phyloP scores from a whole-genome alignment of 116 monocot genomes.

The Cymodocea nodosa region DNA sequence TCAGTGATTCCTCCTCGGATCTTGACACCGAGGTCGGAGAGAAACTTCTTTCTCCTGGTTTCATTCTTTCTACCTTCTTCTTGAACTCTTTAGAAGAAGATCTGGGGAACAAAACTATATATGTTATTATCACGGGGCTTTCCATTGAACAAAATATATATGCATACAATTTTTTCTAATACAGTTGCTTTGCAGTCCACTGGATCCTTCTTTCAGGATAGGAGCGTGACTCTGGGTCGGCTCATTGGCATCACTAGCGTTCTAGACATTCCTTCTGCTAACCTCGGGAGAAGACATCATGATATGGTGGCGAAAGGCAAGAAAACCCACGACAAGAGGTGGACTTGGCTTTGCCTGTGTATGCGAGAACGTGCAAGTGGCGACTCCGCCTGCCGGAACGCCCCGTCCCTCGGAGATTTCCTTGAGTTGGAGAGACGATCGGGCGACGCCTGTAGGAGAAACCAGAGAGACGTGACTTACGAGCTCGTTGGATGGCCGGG shows the following conservation, averaged over 20 bases:
- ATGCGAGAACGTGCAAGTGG: background rate
- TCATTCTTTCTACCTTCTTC: too few relatives aligned
- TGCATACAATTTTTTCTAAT: background rate
- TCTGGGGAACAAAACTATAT: too few relatives aligned
- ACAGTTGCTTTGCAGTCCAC: slow-evolving; percentile 3
- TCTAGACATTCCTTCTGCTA: slow-evolving; percentile 1
- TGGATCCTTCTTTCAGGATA: slow-evolving; percentile 9
- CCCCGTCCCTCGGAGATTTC: slow-evolving; percentile 8
- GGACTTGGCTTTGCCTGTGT: slow-evolving; percentile 2
- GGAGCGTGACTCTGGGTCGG: slow-evolving; percentile 9
- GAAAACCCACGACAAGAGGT: background rate
- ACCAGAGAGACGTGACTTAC: background rate
- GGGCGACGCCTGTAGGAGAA: background rate
- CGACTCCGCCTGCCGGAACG: background rate
- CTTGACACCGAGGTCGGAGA: slow-evolving; percentile 7
- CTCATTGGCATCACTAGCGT: slow-evolving; percentile 11
- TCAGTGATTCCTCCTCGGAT: slow-evolving; percentile 7
- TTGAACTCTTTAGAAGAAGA: too few relatives aligned
- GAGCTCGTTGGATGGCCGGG: slow-evolving; percentile 4
- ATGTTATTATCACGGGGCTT: too few relatives aligned
- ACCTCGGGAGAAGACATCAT: background rate
- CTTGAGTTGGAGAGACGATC: slow-evolving; percentile 7
- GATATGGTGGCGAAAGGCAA: background rate
- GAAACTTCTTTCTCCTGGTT: background rate
- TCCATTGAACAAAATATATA: too few relatives aligned